Evolutionary conservation across 768 basidiomycete species (phyloP).

Genomic region (Russula compacta): DNA sequence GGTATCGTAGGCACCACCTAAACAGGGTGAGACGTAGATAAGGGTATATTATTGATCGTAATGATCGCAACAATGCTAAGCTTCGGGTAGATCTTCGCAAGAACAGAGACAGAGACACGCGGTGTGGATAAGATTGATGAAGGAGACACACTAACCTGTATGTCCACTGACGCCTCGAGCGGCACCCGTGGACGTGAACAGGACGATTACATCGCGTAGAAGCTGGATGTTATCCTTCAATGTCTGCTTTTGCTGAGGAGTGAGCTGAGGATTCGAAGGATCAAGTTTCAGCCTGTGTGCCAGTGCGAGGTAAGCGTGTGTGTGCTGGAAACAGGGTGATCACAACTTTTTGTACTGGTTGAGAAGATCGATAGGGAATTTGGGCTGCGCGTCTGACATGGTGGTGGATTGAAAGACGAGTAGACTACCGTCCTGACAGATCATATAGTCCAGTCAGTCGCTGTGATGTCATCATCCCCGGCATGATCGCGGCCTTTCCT

Average conservation of each 20-base stretch:
- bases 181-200: constrained; percentile 80
- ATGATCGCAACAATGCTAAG: too few relatives aligned
- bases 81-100: background rate
- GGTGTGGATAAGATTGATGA: background rate
- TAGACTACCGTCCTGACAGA: too few relatives aligned
- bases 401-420: too few relatives aligned
- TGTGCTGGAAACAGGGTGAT: background rate
- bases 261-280: constrained; percentile 53
- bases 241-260: constrained; percentile 48
- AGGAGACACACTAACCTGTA: constrained; percentile 40
- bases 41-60: too few relatives aligned
- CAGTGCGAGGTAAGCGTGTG: background rate
- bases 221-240: constrained; percentile 68
- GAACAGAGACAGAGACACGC: background rate
- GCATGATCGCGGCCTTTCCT: too few relatives aligned
- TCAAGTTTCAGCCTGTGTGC: constrained; percentile 57
- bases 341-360: constrained; percentile 16
- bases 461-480: too few relatives aligned
- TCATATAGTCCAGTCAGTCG: too few relatives aligned
- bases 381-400: background rate
- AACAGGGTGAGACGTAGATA: too few relatives aligned
- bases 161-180: constrained; percentile 84
- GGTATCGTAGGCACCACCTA: constrained; percentile 47
- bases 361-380: constrained; percentile 20
- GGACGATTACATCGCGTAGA: constrained; percentile 74